Evolutionary conservation across 1,139 yeast genomes (phyloP), one percentile per base, ranked within the genome.

Genomic region (Meyerozyma sp.): DNA sequence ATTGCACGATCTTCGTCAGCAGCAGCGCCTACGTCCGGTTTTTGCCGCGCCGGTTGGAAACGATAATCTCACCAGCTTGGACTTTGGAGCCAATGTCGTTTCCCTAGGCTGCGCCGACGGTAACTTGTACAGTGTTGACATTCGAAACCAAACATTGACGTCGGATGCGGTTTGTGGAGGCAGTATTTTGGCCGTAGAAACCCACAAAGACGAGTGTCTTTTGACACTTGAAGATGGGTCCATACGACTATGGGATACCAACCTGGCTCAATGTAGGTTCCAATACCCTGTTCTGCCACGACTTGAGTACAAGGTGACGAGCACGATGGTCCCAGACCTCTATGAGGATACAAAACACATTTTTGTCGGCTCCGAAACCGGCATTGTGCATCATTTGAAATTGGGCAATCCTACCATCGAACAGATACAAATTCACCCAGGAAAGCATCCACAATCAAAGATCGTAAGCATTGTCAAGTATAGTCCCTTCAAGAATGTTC

Each of bases 81-180:
- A 56, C 14, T 55, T 45, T 39, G 40, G 46, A n/a, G 41, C 42
- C 21, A 42, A 39, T 5, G 39, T 38, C 13, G 39, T 62, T 1
- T 47, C 49, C 23, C 53, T 58, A 5, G 64, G 62, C 13, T 62
- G 69, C 32, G 61, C 67, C 32, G 63, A 66, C 42, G 68, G 70
- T 2, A 42, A 42, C 14, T 41, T 66, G 18, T 56, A 56, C 47
- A 43, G 56, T 1, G 49, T 66, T 18, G 73, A 69, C 43, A 46
- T 68, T 13, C 56, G 69, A 25, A 51, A 50, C 26, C 59, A 54
- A 16, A 43, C 45, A 21, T 32, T 58, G 20, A 39, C 46, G 8
- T 48, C 54, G 8, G 58, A 56, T 34, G 8, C 40, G 14, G 55
- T 59, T 30, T 45, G 41, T 2, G 39, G 38, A 14, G 45, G 45